Base-by-base conservation (phyloP, 768 basidiomycete genomes). In the Heimioporus sp. region DNA sequence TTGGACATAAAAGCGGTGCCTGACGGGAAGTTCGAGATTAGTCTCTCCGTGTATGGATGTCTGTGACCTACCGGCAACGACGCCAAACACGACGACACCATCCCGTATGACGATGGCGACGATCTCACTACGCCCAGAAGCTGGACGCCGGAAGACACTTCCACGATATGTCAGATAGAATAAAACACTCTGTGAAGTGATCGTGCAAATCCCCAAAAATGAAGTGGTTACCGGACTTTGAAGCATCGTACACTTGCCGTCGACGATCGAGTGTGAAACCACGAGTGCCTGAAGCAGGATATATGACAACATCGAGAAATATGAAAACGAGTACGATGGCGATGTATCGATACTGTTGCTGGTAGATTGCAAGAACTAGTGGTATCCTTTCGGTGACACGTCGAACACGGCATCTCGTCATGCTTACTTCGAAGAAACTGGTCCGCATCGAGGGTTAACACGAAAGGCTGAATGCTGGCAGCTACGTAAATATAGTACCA, bases 291-390 rank as follows among this genome's bases (percentile, higher is more conserved):
- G n/a, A n/a, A n/a, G n/a, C n/a, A n/a, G n/a, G n/a, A n/a, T n/a
- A n/a, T n/a, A n/a, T n/a, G n/a, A n/a, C n/a, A n/a, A n/a, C n/a
- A n/a, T n/a, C n/a, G n/a, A 10, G 43, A 34, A 17, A 51, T n/a
- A 30, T 59, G 41, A 9, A 52, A 30, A 13, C 43, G 4, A 10
- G 38, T 40, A 54, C 54, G n/a, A 13, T 15, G 11, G 19, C 16
- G 5, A 52, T n/a, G 30, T 44, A 52, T 34, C 31, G 36, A 34
- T 13, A 13, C 8, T n/a, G 42, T 51, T 20, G 35, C 30, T 20
- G 63, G 31, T 55, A 58, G 11, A 63, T 41, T 10, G 59, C 62
- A n/a, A n/a, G n/a, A n/a, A n/a, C n/a, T n/a, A n/a, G n/a, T n/a
- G n/a, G n/a, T n/a, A n/a, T n/a, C n/a, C n/a, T n/a, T n/a, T n/a